A percentile compares a stretch with the other conserved stretches of the same genome.
Evolutionary conservation across 192 early-diverging fungal species (phyloP).

Genomic region (Glomus cerebriforme): DNA sequence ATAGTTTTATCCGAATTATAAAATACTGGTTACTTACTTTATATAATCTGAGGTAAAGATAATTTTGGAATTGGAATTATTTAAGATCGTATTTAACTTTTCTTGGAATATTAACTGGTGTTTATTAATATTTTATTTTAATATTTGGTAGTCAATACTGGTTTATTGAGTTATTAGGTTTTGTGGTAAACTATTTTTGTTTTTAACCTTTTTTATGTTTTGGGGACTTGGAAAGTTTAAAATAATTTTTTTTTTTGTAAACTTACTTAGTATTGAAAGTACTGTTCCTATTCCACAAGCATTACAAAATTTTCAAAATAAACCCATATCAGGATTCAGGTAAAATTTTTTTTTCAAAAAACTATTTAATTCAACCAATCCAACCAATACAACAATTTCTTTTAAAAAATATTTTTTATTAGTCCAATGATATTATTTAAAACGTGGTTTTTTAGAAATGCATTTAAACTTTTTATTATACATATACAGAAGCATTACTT

Average conservation of each 20-base stretch:
- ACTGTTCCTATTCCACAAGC: constrained; percentile 63
- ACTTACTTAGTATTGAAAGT: constrained; percentile 57
- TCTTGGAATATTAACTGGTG: constrained; percentile 33
- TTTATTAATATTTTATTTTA: constrained; percentile 35
- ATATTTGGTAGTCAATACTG: constrained; percentile 29
- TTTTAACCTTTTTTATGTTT: constrained; percentile 7
- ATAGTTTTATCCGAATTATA: constrained; percentile 51
- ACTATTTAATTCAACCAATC: neutral
- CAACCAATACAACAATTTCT: neutral
- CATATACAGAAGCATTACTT: constrained; percentile 46
- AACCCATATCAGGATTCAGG: constrained; percentile 55
- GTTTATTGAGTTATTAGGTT: constrained; percentile 45
- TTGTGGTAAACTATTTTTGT: constrained; percentile 17
- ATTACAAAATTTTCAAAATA: constrained; percentile 47
- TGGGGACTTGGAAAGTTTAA: too few species aligned
- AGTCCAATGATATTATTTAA: constrained; percentile 39
- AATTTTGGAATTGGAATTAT: constrained; percentile 49
- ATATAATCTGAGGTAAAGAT: constrained; percentile 8
- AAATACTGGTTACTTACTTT: constrained; percentile 37
- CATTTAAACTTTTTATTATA: constrained; percentile 60
- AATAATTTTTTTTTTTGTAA: constrained; percentile 26
- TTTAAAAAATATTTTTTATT: neutral
- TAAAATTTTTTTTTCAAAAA: neutral
- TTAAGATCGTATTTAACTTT: constrained; percentile 44
- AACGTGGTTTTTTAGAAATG: constrained; percentile 58